Base-by-base conservation (phyloP, 257 asterid species). In the Scutellaria galericulata region DNA sequence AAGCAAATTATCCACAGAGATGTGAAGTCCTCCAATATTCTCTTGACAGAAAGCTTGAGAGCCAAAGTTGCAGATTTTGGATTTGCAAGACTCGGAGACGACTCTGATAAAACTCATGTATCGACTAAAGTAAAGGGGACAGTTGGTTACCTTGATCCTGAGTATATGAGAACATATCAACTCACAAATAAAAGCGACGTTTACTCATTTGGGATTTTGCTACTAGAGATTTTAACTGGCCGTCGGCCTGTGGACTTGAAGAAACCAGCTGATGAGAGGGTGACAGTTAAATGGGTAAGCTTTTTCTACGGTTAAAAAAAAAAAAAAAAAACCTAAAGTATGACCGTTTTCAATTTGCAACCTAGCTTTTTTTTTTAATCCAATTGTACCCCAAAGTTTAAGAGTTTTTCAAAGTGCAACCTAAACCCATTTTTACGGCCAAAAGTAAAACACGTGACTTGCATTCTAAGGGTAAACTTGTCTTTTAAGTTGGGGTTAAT, bases 1-100 rank as follows among this genome's bases (percentile, higher is more conserved):
- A 95, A 92, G 89, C 98, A 89, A 86, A 95, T 95, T 44, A 95
- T 95, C 85, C 99, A 95, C 83, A 84, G 99, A 83, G 99, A 95
- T 78, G 92, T 95, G 0, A 95, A 95, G 89, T 92, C 99, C 47
- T 95, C 99, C 15, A 95, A 95, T 71, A 90, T 95, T 73, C 96
- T 95, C 73, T 83, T 95, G 79, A 95, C 96, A 1, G 99, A 95
- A 53, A 86, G 94, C 83, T 79, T 90, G 87, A 86, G 90, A 74
- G 96, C 96, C 64, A 95, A 92, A 77, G 99, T 95, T 62, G 97
- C 99, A 3, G 99, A 95, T 80, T 95, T 95, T 77, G 99, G 98
- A 69, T 95, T 92, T 51, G 99, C 99, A 0, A 86, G 86, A 81
- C 85, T 85, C 3, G 98, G 96, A 46, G 98, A 86, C n/a, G 96